Base-by-base conservation (phyloP, 1,284 basidiomycete species). In the Wallemia hederae region DNA sequence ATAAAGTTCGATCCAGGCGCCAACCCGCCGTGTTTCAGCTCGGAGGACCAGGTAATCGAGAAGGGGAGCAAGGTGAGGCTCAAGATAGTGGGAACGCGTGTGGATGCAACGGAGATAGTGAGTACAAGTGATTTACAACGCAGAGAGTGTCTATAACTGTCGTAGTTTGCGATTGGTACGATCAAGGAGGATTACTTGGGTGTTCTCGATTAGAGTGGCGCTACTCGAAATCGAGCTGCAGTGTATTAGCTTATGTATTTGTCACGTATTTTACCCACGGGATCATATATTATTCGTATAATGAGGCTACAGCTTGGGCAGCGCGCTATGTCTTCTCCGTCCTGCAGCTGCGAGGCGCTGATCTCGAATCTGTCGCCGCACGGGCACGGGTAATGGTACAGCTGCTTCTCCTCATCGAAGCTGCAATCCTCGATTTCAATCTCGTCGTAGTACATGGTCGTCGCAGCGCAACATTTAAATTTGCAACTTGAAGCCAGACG, bases 321-420 rank as follows among this genome's bases (percentile, higher is more conserved):
- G 60, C 80, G 89, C n/a, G 92, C 92, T 57, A 94, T 81, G 67
- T 98, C 94, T 67, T 97, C 92, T 58, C 82, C 96, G 63, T 89
- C 77, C 60, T 80, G 78, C 11, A 99, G 80, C 72, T 97, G 91
- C 66, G 74, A 74, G 65, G 82, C 79, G 22, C 87, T 83, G 66
- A 98, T 97, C 71, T 99, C 94, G 73, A 98, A 98, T 39, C 90
- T 81, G 73, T 98, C 94, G 25, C 92, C 92, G 69, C 94, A 99
- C 0, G 92, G 92, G 69, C 91, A 98, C 0, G 94, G 94, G 70
- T 92, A 96, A 73, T 97, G 90, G 67, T 81, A 94, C 5, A 91
- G 82, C 59, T 78, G 72, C 66, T 85, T 87, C 60, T 75, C 77
- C 22, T 79, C 79, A 68, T 94, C 88, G 87, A 87, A 94, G 17